These are phyloP conservation scores for Oryza nivara DNA, from an alignment of 176 grass and related monocot species.

Conservation along the genomic window DNA sequence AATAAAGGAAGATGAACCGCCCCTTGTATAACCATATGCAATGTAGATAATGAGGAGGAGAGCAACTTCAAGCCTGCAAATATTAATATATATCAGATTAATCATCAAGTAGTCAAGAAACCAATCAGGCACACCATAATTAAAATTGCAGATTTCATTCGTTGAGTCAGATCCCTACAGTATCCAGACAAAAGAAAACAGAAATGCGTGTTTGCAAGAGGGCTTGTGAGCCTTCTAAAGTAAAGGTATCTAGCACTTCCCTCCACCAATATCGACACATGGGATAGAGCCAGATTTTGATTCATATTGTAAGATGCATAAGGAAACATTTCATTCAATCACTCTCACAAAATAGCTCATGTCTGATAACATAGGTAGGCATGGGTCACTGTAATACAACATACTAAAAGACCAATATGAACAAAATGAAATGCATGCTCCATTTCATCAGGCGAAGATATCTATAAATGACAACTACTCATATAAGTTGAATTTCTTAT, in stretches of 20 bases:
- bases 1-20: constrained; percentile 83
- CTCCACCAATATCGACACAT: neutral
- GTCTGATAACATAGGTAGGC: neutral
- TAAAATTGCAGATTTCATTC: constrained; percentile 18
- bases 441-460: neutral
- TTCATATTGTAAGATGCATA: neutral
- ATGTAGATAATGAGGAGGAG: constrained; percentile 90
- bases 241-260: neutral
- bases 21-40: constrained; percentile 83
- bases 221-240: neutral
- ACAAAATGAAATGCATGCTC: constrained; percentile 23
- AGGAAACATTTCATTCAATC: neutral
- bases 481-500: constrained; percentile 14
- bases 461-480: neutral
- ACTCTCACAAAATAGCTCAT: neutral
- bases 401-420: neutral
- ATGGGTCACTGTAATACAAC: neutral
- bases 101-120: constrained; percentile 27
- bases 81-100: constrained; percentile 41
- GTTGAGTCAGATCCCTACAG: neutral
- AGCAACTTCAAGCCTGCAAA: constrained; percentile 90
- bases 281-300: neutral
- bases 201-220: neutral
- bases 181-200: constrained; percentile 2
- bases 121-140: neutral